Evolutionary conservation across 352 stramenopile species (phyloP).

Genomic region (Phytophthora idaei): DNA sequence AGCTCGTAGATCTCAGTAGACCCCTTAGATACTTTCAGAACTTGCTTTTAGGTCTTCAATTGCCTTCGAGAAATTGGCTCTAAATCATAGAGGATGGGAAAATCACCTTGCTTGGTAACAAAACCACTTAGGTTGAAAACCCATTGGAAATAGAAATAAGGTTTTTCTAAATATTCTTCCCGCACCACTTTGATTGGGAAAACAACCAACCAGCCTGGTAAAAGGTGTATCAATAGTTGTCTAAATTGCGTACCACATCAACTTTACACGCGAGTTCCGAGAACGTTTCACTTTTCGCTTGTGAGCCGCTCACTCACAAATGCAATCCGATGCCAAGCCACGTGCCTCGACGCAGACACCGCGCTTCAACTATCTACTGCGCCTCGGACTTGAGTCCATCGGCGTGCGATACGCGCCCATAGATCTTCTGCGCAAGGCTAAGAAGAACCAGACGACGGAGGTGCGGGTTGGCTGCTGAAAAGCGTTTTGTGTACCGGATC

Average conservation of each 20-base stretch:
- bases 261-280: conserved; percentile 1
- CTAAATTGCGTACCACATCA: conserved; percentile 3
- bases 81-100: no score
- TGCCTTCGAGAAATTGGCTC: no score
- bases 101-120: no score
- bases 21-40: no score
- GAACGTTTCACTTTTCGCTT: neutral
- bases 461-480: neutral
- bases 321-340: neutral
- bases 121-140: no score
- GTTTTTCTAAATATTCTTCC: no score
- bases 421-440: conserved; percentile 66
- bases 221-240: no score
- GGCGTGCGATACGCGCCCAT: conserved; percentile 59
- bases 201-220: no score
- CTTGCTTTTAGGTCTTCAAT: no score
- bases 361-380: conserved; percentile 51
- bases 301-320: neutral
- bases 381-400: conserved; percentile 44
- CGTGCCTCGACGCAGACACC: conserved; percentile 18
- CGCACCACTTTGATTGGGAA: no score
- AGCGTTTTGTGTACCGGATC: neutral
- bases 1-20: no score
- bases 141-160: no score
- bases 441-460: conserved; percentile 50